Evolutionary conservation across 2,329 filamentous ascomycete species (phyloP), one percentile per base, ranked within the genome.

Genomic region (Pseudopithomyces maydicus): DNA sequence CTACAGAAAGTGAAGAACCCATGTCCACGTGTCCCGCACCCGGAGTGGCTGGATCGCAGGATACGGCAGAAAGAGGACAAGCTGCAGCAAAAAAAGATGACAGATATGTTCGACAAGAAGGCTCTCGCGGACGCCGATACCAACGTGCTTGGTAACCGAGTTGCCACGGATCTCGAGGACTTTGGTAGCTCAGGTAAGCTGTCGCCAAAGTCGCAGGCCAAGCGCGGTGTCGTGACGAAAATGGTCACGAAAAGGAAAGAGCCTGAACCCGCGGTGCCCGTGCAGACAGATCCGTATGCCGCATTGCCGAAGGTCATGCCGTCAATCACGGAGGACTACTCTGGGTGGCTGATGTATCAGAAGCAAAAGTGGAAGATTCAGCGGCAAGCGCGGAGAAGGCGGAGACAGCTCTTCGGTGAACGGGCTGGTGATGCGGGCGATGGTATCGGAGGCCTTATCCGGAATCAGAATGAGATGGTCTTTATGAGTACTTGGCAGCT

Each of bases 311-410:
- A 89, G 58, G 84, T 86, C 41, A 96, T 97, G 90, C 94, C 95
- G 1, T 85, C 85, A 22, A 90, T 95, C 19, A 90, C 88, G 0
- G 87, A 95, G 47, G 90, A 99, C 75, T 99, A 99, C 66, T 80
- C 86, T 17, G 91, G 86, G 0, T 99, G 96, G 81, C 76, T 99
- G 52, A 84, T 90, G 70, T 98, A 98, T 70, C 95, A 99, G 74
- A 99, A 99, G 77, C 87, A 93, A 79, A 99, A 99, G 77, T 99
- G 95, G 95, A 97, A 94, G 79, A 89, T 98, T 36, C 95, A 99
- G 74, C 96, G 92, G 71, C 90, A 96, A 73, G 92, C 94, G 33
- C 87, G 95, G 20, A 84, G 89, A 58, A 88, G 94, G 42, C 85
- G 96, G 62, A 86, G 94, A 47, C 95, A 99, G 73, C 81, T 99